Evolutionary conservation across 1,284 basidiomycete species (phyloP).

Genomic region (Tylopilus orsonianus): DNA sequence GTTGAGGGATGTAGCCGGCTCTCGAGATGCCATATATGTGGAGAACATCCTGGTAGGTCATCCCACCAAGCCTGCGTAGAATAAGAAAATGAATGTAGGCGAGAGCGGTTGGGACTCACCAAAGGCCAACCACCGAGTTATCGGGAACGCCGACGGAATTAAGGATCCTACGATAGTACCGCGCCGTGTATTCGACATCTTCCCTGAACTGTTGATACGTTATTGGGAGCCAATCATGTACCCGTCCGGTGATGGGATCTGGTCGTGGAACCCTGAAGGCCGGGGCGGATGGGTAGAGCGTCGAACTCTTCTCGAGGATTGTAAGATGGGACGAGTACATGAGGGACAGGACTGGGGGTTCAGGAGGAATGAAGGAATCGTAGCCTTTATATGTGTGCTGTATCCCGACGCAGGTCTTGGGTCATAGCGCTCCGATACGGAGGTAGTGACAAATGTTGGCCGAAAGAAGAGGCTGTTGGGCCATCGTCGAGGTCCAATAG

Average conservation of each 20-base stretch:
- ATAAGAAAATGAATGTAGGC: conserved; percentile 7
- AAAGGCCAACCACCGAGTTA: conserved; percentile 64
- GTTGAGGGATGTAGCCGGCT: conserved; percentile 70
- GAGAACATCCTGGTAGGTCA: conserved; percentile 64
- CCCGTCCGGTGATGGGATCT: conserved; percentile 35
- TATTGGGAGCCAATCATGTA: conserved; percentile 49
- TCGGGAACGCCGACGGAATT: conserved; percentile 42
- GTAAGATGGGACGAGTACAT: conserved; percentile 49
- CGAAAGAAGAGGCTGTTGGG: conserved; percentile 30
- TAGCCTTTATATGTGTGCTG: conserved; percentile 35
- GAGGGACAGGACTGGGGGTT: conserved; percentile 14
- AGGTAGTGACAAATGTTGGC: conserved; percentile 29
- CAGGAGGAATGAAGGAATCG: conserved; percentile 5
- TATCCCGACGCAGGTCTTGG: conserved; percentile 14
- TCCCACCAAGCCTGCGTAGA: conserved; percentile 57
- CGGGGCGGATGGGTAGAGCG: conserved; percentile 41
- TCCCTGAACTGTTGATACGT: conserved; percentile 52
- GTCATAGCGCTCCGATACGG: conserved; percentile 30
- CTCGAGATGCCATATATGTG: conserved; percentile 71
- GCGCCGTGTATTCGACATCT: conserved; percentile 55
- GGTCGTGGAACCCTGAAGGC: conserved; percentile 51
- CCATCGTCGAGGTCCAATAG: conserved; percentile 29
- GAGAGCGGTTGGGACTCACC: conserved; percentile 42
- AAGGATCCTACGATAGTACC: conserved; percentile 53
- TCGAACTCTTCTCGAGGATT: conserved; percentile 48